A percentile compares a stretch with the other conserved stretches of the same genome.
Conservation (phyloP, 768 basidiomycete genomes). For the Phlegmacium glaucopus region DNA sequence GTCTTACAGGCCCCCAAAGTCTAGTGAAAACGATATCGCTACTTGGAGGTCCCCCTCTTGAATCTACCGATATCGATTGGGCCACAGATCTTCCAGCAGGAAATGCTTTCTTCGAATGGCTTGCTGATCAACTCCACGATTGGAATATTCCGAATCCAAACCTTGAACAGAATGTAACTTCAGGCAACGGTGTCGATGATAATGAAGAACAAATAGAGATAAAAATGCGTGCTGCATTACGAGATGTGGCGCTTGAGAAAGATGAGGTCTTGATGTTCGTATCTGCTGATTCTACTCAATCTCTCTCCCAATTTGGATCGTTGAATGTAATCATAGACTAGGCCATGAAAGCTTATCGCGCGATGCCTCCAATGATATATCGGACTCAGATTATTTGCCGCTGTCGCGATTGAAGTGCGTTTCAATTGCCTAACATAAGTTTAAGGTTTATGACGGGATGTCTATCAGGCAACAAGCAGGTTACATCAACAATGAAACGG, state of each 20-base stretch:
- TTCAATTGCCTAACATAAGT: not conserved
- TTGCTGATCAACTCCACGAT: slow-evolving; percentile 4
- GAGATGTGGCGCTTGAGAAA: slow-evolving; percentile 13
- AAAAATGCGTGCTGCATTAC: slow-evolving; percentile 2
- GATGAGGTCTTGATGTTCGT: slow-evolving; percentile 17
- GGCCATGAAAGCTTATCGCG: not conserved
- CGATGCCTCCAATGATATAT: not conserved
- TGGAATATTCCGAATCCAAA: not conserved
- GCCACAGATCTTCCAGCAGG: slow-evolving; percentile 7
- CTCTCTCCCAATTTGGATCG: not conserved
- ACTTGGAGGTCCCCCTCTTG: slow-evolving; percentile 1
- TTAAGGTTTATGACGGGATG: not conserved
- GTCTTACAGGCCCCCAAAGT: not conserved
- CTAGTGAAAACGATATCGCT: not conserved
- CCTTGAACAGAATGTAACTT: not conserved
- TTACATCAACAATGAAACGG: slow-evolving; percentile 11
- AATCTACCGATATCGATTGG: slow-evolving; percentile 3
- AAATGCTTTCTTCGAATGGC: slow-evolving; percentile 13
- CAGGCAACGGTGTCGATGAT: not conserved
- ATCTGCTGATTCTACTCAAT: not conserved
- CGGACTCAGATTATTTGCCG: not conserved
- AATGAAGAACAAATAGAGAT: not conserved
- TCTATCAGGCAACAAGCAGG: slow-evolving; percentile 9
- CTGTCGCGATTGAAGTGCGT: slow-evolving; percentile 2
- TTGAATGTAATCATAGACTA: slow-evolving; percentile 1